Evolutionary conservation across 306 rosid genomes (phyloP).

Genomic region (Corylus americana): DNA sequence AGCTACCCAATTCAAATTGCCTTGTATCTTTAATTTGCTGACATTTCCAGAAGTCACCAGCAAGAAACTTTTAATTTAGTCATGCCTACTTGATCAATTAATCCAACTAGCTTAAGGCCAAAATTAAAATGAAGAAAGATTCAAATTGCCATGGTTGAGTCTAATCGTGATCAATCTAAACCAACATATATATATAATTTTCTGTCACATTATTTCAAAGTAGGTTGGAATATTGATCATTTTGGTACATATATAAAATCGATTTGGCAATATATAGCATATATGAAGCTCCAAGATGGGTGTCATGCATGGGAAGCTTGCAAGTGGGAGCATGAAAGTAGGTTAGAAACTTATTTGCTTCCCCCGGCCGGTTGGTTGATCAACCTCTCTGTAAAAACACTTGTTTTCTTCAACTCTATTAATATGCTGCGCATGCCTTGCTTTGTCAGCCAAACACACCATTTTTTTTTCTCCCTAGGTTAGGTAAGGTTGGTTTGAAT

Average conservation of each 20-base stretch:
- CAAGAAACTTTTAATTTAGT: no score
- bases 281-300: neutral
- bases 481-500: conserved; percentile 30
- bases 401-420: neutral
- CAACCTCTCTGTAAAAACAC: conserved; percentile 7
- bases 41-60: no score
- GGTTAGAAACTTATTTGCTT: conserved; percentile 11
- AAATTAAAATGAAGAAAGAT: neutral
- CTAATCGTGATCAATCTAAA: no score
- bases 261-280: no score
- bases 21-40: neutral
- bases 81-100: no score
- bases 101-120: neutral
- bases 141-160: neutral
- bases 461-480: neutral
- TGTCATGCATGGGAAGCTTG: conserved; percentile 8
- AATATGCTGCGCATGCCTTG: neutral
- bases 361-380: neutral
- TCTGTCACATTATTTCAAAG: neutral
- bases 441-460: neutral
- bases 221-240: conserved; percentile 2
- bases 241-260: neutral
- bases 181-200: neutral
- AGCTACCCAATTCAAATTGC: neutral
- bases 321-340: neutral